Percentiles rank a stretch among this genome's conserved stretches.
Conservation (phyloP, 2,329 filamentous ascomycete genomes). For the Colletotrichum lupini region DNA sequence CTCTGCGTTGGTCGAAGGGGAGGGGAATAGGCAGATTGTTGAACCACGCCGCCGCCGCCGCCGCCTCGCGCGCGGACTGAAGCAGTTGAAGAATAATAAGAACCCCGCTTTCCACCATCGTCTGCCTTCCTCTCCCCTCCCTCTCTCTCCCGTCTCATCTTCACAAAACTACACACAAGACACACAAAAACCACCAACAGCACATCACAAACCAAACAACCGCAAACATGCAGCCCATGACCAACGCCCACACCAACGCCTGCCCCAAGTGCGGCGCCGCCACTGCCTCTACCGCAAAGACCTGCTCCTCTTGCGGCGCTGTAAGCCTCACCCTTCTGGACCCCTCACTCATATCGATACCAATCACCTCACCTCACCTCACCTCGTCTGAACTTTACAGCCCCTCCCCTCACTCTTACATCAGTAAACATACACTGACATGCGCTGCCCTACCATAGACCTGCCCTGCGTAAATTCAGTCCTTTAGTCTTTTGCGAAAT, state of each 20-base stretch:
- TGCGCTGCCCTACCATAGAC: constrained; percentile 37
- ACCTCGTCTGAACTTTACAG: neutral
- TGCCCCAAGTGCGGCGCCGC: constrained; percentile 69
- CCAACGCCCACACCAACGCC: constrained; percentile 50
- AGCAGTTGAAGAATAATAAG: constrained; percentile 5
- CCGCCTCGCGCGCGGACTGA: constrained; percentile 4
- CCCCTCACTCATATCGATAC: neutral
- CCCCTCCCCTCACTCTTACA: neutral
- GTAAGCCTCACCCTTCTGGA: constrained; percentile 53
- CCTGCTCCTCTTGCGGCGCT: constrained; percentile 66
- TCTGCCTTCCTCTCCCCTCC: neutral
- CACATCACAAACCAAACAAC: neutral
- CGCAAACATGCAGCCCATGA: constrained; percentile 40
- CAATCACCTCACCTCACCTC: neutral
- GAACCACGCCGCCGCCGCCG: neutral
- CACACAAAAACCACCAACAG: constrained; percentile 1
- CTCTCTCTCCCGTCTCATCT: neutral
- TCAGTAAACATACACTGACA: neutral
- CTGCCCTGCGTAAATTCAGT: constrained; percentile 44
- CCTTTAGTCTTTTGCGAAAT: too few species aligned
- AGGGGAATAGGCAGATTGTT: neutral
- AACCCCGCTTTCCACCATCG: constrained; percentile 17
- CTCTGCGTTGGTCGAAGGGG: constrained; percentile 22
- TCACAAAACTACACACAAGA: neutral
- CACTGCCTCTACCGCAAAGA: constrained; percentile 60